Base-by-base conservation (phyloP, 1,139 yeast genomes). In the Zygosaccharomyces pseudobailii region DNA sequence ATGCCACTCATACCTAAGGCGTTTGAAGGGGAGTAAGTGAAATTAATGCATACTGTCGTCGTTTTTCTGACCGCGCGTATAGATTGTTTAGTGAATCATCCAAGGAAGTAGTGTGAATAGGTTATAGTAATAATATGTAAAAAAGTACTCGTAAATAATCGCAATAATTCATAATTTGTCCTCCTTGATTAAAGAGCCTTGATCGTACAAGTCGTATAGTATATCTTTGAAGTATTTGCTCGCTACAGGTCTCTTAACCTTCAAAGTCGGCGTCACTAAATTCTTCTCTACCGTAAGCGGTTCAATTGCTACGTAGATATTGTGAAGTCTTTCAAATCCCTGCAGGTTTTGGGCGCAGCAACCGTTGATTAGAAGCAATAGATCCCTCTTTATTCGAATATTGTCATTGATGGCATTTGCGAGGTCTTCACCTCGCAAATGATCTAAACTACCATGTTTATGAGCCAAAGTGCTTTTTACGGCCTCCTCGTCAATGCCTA, bases 191-290 rank as follows among this genome's bases (percentile, higher is more conserved):
- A 69, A 44, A 7, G 72, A 66, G 2, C 82, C 92, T 60, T 85
- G 88, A 5, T 67, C 70, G 58, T 86, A 86, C 69, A 86, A 69
- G n/a, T 58, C 62, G 5, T 73, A 72, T 48, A 84, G 67, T n/a
- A 68, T 70, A 1, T 65, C 57, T 46, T 69, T 69, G 64, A 80
- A 85, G 55, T 69, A 70, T 57, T 74, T 75, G 32, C 74, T 68
- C 8, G 87, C 86, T 37, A 73, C 69, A 6, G 78, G 75, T 57
- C 95, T 72, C 68, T 81, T 84, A 53, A 84, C 75, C 68, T 86
- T 86, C 62, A 85, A 67, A 2, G 95, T 85, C 38, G 94, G 94
- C 4, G 95, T 86, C 37, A 85, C 67, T 10, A 80, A 78, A 44
- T 80, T 83, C 50, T 80, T 78, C 40, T 78, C 84, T 28, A 79